phyloP scores from a whole-genome alignment of 2,329 filamentous ascomycete species.

The Massarina eburnea region DNA sequence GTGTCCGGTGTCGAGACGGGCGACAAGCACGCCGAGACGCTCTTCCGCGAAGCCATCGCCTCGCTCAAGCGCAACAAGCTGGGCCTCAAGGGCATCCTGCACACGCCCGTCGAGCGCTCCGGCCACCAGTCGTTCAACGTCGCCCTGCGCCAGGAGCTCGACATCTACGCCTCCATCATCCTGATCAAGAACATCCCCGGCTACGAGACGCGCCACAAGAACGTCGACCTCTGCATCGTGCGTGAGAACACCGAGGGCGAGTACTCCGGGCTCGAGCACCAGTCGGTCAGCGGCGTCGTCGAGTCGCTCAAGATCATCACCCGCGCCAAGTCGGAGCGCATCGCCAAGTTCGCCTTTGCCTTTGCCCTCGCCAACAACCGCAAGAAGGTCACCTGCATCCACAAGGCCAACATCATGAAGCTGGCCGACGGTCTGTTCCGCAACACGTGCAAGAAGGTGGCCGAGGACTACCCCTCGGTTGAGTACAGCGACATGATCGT shows the following conservation, averaged over 20 bases:
- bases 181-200: conserved; percentile 99
- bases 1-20: conserved; percentile 87
- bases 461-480: conserved; percentile 92
- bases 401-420: conserved; percentile 99
- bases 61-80: conserved; percentile 99
- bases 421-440: conserved; percentile 98
- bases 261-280: conserved; percentile 98
- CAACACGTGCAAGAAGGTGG: conserved; percentile 90
- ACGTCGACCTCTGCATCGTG: conserved; percentile 98
- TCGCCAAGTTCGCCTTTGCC: conserved; percentile 97
- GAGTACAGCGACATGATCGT: conserved; percentile 99
- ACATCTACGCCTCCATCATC: conserved; percentile 98
- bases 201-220: conserved; percentile 94
- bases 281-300: conserved; percentile 93
- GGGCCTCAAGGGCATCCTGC: conserved; percentile 96
- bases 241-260: conserved; percentile 99
- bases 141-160: conserved; percentile 96
- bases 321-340: conserved; percentile 97
- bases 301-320: conserved; percentile 99
- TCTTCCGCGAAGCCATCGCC: conserved; percentile 92
- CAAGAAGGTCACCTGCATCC: conserved; percentile 99
- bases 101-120: conserved; percentile 94
- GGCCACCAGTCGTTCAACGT: conserved; percentile 99
- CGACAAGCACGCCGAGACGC: conserved; percentile 85
- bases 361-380: conserved; percentile 98